Evolutionary conservation across 352 stramenopile species (phyloP), one percentile per base, ranked within the genome.

Genomic region (Globisporangium acanthophoron): DNA sequence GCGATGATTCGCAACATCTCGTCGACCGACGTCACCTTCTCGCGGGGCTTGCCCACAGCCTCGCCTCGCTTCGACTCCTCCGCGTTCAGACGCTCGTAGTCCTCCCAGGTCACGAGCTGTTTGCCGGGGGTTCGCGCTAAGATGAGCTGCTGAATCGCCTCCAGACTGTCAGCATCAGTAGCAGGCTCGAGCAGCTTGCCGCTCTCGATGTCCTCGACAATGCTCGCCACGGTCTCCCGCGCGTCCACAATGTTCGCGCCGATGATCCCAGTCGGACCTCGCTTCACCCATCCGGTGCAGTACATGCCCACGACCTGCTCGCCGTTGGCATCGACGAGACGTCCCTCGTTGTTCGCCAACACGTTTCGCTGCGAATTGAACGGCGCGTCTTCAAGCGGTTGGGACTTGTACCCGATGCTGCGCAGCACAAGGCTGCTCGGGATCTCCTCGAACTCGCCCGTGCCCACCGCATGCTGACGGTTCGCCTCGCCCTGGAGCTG

Each of bases 191-290:
- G 46, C 40, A 80, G 64, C n/a, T 73, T 75, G 0, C 64, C 66
- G 3, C 65, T 64, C 18, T 68, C 69, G 35, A 97, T 76, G 56
- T 98, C 97, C 29, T 96, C 77, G 12, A 98, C 61, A 13, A 99
- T 94, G 15, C 87, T 89, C 20, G 73, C 73, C 1, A 99, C 96
- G 3, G 96, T 99, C 64, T 99, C 96, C 16, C 91, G 94, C 8
- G 97, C 96, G 71, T 99, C 96, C 12, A 89, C 66, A 66, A 99
- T 99, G 73, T 99, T 99, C 31, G 96, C 97, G 16, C 96, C 97
- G 57, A 99, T 98, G 64, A 99, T 99, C 0, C 97, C 97, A 21
- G 78, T 92, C 11, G 97, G 96, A 6, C 97, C 97, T 55, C 97
- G 90, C 75, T 99, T 99, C 24, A 98, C 82, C 97, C 97, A 99